These are phyloP conservation scores for Trifolium repens DNA, from an alignment of 306 rosid genomes.

Conservation along the genomic window DNA sequence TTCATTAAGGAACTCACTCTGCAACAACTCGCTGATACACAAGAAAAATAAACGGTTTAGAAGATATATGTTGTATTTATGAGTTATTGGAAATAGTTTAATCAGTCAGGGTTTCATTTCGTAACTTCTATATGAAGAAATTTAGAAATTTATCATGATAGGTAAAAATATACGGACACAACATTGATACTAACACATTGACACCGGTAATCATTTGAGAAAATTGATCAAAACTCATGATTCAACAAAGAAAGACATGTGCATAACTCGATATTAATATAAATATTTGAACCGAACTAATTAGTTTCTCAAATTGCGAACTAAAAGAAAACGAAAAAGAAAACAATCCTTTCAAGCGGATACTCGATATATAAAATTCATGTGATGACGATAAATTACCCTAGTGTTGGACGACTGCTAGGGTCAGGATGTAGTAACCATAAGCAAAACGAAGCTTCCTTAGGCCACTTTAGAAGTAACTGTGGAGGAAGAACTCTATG, in stretches of 20 bases:
- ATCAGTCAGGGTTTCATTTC: conserved; percentile 3
- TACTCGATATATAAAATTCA: conserved; percentile 27
- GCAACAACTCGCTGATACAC: conserved; percentile 78
- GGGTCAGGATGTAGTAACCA: conserved; percentile 97
- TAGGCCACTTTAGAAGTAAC: conserved; percentile 92
- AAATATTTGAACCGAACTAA: neutral
- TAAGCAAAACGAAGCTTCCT: conserved; percentile 96
- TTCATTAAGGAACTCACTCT: conserved; percentile 82
- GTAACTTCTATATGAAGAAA: conserved; percentile 22
- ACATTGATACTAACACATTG: neutral
- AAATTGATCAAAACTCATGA: neutral
- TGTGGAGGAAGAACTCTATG: conserved; percentile 99
- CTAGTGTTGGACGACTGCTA: conserved; percentile 74
- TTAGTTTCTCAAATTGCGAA: neutral
- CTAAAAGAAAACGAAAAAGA: neutral
- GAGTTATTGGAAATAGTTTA: neutral
- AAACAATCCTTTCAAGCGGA: conserved; percentile 19
- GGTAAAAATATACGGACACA: neutral
- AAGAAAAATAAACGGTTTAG: conserved; percentile 45
- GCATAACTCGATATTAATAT: conserved; percentile 28
- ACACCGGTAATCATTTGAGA: neutral
- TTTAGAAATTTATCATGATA: neutral
- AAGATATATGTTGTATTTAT: conserved; percentile 20
- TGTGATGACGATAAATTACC: conserved; percentile 55
- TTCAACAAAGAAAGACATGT: conserved; percentile 6